These are phyloP conservation scores for Metschnikowia henanensis DNA, from an alignment of 805 yeast species.

Conservation along the genomic window DNA sequence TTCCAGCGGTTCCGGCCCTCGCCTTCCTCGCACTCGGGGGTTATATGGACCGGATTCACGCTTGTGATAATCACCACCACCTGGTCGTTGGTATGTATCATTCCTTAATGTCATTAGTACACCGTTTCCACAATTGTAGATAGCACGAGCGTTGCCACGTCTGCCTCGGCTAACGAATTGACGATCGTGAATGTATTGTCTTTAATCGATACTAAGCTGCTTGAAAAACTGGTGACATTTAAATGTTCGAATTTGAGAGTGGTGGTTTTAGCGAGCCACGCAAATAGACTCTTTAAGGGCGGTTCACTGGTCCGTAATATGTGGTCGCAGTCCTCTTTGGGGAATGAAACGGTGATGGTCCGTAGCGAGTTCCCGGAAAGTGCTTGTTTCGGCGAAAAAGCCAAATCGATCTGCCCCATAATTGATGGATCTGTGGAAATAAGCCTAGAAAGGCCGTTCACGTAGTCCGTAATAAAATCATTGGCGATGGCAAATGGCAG, in stretches of 20 bases:
- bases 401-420: slow-evolving; percentile 12
- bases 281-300: slow-evolving; percentile 8
- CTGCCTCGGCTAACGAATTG: neutral
- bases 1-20: slow-evolving; percentile 30
- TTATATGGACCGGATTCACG: slow-evolving; percentile 27
- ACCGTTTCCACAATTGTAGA: neutral
- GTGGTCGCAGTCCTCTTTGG: slow-evolving; percentile 8
- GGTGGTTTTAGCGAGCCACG: slow-evolving; percentile 14
- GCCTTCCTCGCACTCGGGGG: slow-evolving; percentile 25
- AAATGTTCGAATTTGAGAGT: slow-evolving; percentile 13
- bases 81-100: slow-evolving; percentile 17
- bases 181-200: slow-evolving; percentile 1
- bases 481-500: slow-evolving; percentile 1
- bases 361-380: slow-evolving; percentile 12
- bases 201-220: slow-evolving; percentile 5
- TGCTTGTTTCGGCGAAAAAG: slow-evolving; percentile 9
- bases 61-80: slow-evolving; percentile 23
- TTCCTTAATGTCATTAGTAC: slow-evolving; percentile 1
- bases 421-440: neutral
- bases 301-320: slow-evolving; percentile 1
- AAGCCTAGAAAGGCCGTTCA: slow-evolving; percentile 2
- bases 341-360: slow-evolving; percentile 8
- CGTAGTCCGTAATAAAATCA: slow-evolving; percentile 1
- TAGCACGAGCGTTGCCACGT: neutral
- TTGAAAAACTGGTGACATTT: slow-evolving; percentile 3